Evolutionary conservation across 768 basidiomycete species (phyloP).

Genomic region (Boletus rex-veris): DNA sequence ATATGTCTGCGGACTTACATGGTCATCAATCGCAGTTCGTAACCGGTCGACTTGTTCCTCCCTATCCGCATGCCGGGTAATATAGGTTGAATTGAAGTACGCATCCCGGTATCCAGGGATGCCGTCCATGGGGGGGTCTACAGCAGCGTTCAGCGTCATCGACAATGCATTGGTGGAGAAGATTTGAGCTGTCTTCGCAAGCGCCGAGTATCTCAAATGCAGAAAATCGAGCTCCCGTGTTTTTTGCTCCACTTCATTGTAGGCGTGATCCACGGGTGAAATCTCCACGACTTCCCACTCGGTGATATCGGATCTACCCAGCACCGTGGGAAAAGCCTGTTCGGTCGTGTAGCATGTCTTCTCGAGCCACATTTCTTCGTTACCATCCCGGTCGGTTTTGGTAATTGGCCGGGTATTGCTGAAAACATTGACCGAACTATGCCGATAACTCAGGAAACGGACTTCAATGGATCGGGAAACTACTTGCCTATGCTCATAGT

Average conservation of each 20-base stretch:
- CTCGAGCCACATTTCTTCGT: conserved; percentile 80
- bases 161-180: conserved; percentile 79
- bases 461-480: neutral
- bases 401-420: conserved; percentile 68
- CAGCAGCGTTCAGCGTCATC: conserved; percentile 82
- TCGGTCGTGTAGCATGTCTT: conserved; percentile 87
- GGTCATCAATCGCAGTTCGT: conserved; percentile 72
- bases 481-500: conserved; percentile 80
- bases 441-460: conserved; percentile 1
- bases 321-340: conserved; percentile 86
- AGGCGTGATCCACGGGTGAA: conserved; percentile 80
- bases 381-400: conserved; percentile 59
- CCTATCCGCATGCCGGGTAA: conserved; percentile 65
- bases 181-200: conserved; percentile 70
- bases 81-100: conserved; percentile 72
- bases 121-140: conserved; percentile 77
- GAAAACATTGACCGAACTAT: conserved; percentile 80
- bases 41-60: conserved; percentile 70
- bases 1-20: conserved; percentile 43
- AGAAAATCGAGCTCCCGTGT: conserved; percentile 72
- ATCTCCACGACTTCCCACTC: conserved; percentile 69
- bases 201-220: conserved; percentile 67
- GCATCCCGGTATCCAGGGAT: conserved; percentile 71
- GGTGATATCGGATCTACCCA: conserved; percentile 84
- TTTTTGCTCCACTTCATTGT: conserved; percentile 76